Percentiles rank a stretch among this genome's conserved stretches.
Evolutionary conservation across 2,329 filamentous ascomycete species (phyloP).

Genomic region (Sarocladium oryzae): DNA sequence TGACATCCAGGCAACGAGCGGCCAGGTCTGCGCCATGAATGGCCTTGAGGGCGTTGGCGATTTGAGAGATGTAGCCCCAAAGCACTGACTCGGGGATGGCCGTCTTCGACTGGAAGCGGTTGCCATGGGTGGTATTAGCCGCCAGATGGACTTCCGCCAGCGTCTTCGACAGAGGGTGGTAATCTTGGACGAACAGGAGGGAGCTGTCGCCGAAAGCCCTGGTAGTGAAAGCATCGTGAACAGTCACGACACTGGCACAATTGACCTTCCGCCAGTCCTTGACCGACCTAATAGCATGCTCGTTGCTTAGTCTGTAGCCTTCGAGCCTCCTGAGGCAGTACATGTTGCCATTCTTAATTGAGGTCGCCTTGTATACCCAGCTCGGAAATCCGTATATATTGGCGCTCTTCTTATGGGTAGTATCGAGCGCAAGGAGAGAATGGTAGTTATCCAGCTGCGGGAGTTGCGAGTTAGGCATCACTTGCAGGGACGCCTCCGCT

Average conservation of each 20-base stretch:
- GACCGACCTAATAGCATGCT: conserved; percentile 78
- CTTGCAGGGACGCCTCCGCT: conserved; percentile 76
- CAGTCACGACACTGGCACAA: conserved; percentile 74
- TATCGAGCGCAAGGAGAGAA: conserved; percentile 84
- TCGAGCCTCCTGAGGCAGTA: conserved; percentile 84
- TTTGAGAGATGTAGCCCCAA: conserved; percentile 90
- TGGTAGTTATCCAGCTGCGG: conserved; percentile 85
- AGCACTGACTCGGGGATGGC: conserved; percentile 65
- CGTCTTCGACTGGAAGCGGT: conserved; percentile 37
- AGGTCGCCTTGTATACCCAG: conserved; percentile 93
- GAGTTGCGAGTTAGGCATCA: conserved; percentile 69
- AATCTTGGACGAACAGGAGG: conserved; percentile 88
- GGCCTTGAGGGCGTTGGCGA: conserved; percentile 78
- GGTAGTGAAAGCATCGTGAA: conserved; percentile 91
- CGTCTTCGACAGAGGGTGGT: conserved; percentile 85
- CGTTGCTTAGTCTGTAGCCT: conserved; percentile 82
- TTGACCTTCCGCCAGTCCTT: conserved; percentile 84
- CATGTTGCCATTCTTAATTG: conserved; percentile 79
- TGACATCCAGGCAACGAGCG: conserved; percentile 77
- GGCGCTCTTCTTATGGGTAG: conserved; percentile 69
- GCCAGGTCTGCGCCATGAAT: conserved; percentile 79
- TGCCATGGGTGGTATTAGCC: conserved; percentile 30
- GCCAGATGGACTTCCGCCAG: conserved; percentile 74
- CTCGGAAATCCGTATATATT: conserved; percentile 80
- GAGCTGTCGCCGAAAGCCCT: conserved; percentile 91